Percentiles rank a stretch among this genome's conserved stretches.
phyloP scores from a whole-genome alignment of 2,329 filamentous ascomycete genomes.

The Sodiomyces alkalinus region DNA sequence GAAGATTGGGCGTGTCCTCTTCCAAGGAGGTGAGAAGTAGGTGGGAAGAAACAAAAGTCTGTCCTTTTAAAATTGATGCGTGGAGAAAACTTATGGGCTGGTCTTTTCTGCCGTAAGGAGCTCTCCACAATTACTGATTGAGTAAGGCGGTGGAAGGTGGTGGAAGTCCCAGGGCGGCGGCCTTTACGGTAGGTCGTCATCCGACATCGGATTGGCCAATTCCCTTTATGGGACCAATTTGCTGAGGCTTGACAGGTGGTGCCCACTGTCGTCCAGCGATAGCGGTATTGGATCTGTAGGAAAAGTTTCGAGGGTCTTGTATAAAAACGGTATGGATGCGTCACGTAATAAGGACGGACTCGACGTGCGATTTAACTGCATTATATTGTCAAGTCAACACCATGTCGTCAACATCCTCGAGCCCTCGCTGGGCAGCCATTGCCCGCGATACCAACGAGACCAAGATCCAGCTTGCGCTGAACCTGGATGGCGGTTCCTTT shows the following conservation, averaged over 20 bases:
- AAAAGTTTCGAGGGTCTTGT: too few species aligned
- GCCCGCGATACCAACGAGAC: conserved; percentile 95
- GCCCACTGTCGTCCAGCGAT: too few species aligned
- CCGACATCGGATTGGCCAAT: conserved; percentile 3
- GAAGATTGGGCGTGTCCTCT: conserved; percentile 3
- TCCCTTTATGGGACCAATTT: background rate
- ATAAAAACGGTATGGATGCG: too few species aligned
- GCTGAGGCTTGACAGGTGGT: too few species aligned
- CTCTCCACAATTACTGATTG: conserved; percentile 2
- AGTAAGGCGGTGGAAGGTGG: too few species aligned
- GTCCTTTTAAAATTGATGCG: too few species aligned
- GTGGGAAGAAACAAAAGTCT: background rate
- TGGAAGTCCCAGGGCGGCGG: too few species aligned
- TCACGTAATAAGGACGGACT: too few species aligned
- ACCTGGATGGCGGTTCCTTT: conserved; percentile 78
- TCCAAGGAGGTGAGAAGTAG: background rate
- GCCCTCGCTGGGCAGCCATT: conserved; percentile 55
- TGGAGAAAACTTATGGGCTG: conserved; percentile 1
- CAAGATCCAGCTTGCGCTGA: conserved; percentile 84
- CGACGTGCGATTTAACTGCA: too few species aligned
- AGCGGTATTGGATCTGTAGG: too few species aligned
- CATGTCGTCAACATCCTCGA: conserved; percentile 6
- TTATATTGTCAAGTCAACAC: background rate
- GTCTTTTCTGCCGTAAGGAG: conserved; percentile 2
- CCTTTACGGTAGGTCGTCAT: conserved; percentile 1